Base-by-base conservation (phyloP, 2,329 filamentous ascomycete genomes). In the Colletotrichum sp. region DNA sequence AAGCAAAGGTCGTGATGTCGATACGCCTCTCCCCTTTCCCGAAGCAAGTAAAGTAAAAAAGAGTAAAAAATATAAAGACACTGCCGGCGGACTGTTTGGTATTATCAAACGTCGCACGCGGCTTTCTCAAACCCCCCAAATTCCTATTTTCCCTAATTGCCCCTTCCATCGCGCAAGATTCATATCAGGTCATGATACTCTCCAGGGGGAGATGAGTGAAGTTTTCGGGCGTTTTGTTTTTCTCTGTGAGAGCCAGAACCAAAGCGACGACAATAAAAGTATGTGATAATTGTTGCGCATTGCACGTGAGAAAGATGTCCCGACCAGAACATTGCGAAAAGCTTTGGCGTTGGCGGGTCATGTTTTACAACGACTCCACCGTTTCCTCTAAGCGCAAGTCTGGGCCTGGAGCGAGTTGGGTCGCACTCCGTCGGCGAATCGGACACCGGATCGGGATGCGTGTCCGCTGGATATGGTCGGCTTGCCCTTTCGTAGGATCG, bases 401-500 rank as follows among this genome's bases (percentile, higher is more conserved):
- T 83, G 82, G 63, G 87, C 79, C 72, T 76, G 76, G 66, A 76
- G 77, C 65, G 76, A 63, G 78, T 82, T 82, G 71, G 83, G 82
- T 78, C 84, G 84, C 76, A 82, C 79, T 77, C 82, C 83, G 72
- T 87, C 86, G 78, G 82, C 85, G 77, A 87, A 87, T 77, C 85
- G 86, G 69, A 87, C 86, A 78, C 81, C 84, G 80, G 84, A 83
- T 78, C 82, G 75, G 79, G 85, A 85, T 78, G 83, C 81, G 79
- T 85, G 84, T 77, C 82, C 82, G 39, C 82, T 83, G 57, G 82
- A 83, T 77, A 84, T 79, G 79, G 84, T 82, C 80, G 84, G 81
- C 81, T 81, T 86, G 83, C 83, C 84, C 80, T 86, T 87, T 82
- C 85, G 86, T 78, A 86, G 83, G 79, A 86, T 86, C 82, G 87